Base-by-base conservation (phyloP, 139 green algal genomes). In the Spirogloea muscicola region DNA sequence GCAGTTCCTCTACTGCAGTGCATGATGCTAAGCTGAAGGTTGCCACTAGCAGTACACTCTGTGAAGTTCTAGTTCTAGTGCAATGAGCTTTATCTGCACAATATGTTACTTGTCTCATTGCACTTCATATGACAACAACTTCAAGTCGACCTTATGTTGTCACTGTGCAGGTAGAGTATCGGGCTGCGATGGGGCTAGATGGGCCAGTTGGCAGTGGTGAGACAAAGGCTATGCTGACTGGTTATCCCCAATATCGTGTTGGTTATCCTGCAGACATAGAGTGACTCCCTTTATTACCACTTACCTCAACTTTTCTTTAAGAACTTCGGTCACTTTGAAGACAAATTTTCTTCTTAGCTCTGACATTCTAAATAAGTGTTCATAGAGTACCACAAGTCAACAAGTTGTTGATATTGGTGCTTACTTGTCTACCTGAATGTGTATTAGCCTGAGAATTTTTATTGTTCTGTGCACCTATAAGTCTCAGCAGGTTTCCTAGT, bases 101-200 rank as follows among this genome's bases (percentile, higher is more conserved):
- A 10, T 13, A 13, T 10, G 10, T 10, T 51, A 25, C 10, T 51
- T 51, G 43, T 64, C 5, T 3, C 6, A 64, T 6, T 51, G 43
- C 43, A 51, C 43, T 25, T 13, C 10, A 13, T 25, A 51, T 25
- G 43, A 51, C 10, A 10, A 13, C 10, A 51, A 51, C 43, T n/a
- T 10, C 10, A 10, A 10, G 43, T 10, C 43, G 43, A 25, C 13
- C 10, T 51, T 51, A 13, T 51, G 43, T 51, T 51, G 43, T 13
- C 10, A 51, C 10, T 25, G 5, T 58, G 27, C 59, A 73, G 64
- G 31, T 9, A 34, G 64, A 73, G 64, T 73, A 69, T 13, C 25
- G 64, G 41, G 64, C 64, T 7, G 64, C 64, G 25, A 69, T 73
- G 64, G 64, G 64, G 3, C 64, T 73, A 9, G 64, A 73, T 6